Conservation (phyloP, 2,329 filamentous ascomycete genomes). For the Aschersonia sp. region DNA sequence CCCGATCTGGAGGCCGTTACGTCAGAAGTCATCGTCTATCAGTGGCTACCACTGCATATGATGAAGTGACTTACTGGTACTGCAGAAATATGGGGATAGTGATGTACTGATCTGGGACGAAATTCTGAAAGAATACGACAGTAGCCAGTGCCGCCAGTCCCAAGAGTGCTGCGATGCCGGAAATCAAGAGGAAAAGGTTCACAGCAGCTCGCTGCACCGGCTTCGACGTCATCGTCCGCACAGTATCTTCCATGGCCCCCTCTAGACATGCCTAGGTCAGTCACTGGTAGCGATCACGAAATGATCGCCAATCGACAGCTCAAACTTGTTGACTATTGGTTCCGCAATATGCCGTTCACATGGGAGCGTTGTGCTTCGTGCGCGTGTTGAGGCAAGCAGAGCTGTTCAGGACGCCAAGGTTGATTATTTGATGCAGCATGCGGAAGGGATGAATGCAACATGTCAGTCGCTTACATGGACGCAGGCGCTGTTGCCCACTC, state of each 20-base stretch:
- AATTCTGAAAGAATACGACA: conserved; percentile 38
- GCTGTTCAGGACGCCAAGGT: neutral
- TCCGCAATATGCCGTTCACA: neutral
- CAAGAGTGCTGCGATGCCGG: conserved; percentile 28
- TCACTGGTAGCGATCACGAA: neutral
- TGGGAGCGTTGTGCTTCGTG: neutral
- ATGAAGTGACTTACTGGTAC: conserved; percentile 33
- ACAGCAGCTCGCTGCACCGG: conserved; percentile 34
- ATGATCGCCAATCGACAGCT: neutral
- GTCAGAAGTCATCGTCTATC: conserved; percentile 3
- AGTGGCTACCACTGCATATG: too few relatives aligned
- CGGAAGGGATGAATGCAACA: too few relatives aligned
- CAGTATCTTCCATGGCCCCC: conserved; percentile 21
- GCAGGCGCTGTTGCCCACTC: too few relatives aligned
- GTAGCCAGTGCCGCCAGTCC: conserved; percentile 33
- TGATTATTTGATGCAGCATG: neutral
- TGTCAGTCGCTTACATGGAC: too few relatives aligned
- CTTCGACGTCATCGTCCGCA: conserved; percentile 31
- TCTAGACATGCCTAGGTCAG: conserved; percentile 4
- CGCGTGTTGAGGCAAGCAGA: neutral
- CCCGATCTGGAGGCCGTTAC: conserved; percentile 22
- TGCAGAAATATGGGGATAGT: conserved; percentile 39
- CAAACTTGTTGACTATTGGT: neutral
- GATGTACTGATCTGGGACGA: conserved; percentile 39
- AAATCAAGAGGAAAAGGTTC: conserved; percentile 28